These are phyloP conservation scores for Syzygium malaccense DNA, from an alignment of 441 rosid genomes.

Conservation along the genomic window DNA sequence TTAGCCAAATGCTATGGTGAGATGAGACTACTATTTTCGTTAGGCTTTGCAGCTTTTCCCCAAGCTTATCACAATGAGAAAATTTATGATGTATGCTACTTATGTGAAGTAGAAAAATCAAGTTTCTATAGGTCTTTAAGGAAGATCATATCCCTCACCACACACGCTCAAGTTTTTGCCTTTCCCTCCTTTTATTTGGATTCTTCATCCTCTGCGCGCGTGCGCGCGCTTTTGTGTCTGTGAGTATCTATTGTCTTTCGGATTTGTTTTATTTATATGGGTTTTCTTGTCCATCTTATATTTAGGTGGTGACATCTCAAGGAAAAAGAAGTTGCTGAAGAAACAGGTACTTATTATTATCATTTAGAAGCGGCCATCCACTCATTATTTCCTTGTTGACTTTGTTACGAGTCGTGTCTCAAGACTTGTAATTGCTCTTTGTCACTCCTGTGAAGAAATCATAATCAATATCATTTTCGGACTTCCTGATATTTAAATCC, in stretches of 20 bases:
- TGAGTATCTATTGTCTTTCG: neutral
- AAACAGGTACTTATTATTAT: conserved; percentile 51
- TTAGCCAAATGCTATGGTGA: conserved; percentile 97
- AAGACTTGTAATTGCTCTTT: neutral
- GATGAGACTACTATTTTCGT: neutral
- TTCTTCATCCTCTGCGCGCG: neutral
- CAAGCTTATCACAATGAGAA: neutral
- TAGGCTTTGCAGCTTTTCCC: neutral
- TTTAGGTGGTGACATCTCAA: conserved; percentile 85
- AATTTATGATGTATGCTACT: neutral
- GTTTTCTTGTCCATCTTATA: neutral
- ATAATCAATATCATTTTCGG: neutral
- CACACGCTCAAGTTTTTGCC: neutral
- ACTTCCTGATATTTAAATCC: neutral
- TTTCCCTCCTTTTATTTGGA: neutral
- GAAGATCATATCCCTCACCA: neutral
- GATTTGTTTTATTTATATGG: neutral
- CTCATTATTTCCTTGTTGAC: neutral
- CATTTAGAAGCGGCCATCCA: neutral
- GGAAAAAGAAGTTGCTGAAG: conserved; percentile 94
- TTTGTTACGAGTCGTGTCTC: neutral
- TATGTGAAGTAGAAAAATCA: neutral
- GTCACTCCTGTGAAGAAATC: neutral
- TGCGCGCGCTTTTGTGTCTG: fast-evolving
- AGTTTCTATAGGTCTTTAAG: neutral